These are phyloP conservation scores for Ganoderma resinaceum DNA, from an alignment of 1,284 basidiomycete species.

Conservation along the genomic window DNA sequence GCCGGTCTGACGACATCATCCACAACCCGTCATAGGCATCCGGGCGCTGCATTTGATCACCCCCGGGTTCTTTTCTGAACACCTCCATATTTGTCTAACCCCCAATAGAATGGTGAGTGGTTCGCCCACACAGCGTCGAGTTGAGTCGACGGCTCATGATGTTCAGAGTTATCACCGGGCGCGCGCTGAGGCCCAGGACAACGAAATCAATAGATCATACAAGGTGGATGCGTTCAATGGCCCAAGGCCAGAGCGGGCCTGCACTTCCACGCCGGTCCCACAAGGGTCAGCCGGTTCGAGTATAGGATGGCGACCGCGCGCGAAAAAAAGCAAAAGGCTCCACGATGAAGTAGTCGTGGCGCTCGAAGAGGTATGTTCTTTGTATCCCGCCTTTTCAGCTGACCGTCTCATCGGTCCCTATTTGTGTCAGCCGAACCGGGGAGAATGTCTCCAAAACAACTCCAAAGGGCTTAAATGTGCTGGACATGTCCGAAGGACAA, in stretches of 20 bases:
- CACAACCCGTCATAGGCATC: too few relatives aligned
- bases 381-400: not conserved
- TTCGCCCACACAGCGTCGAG: not conserved
- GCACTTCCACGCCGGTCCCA: not conserved
- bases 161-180: not conserved
- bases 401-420: not conserved
- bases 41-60: not conserved
- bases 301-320: not conserved
- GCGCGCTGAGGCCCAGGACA: not conserved
- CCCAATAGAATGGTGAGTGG: not conserved
- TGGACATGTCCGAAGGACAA: too few relatives aligned
- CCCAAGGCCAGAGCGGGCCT: not conserved
- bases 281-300: not conserved
- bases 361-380: not conserved
- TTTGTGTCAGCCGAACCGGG: too few relatives aligned
- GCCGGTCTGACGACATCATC: not conserved
- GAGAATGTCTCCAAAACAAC: too few relatives aligned
- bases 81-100: not conserved
- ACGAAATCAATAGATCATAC: not conserved
- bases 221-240: not conserved
- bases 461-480: too few relatives aligned
- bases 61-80: slow-evolving; percentile 1
- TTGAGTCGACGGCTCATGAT: slow-evolving; percentile 1
- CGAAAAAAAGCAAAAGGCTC: not conserved
- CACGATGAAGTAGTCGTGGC: not conserved